A percentile compares a stretch with the other conserved stretches of the same genome.
These are phyloP conservation scores for Podospora tetraspora DNA, from an alignment of 495 filamentous ascomycete species.

Conservation along the genomic window DNA sequence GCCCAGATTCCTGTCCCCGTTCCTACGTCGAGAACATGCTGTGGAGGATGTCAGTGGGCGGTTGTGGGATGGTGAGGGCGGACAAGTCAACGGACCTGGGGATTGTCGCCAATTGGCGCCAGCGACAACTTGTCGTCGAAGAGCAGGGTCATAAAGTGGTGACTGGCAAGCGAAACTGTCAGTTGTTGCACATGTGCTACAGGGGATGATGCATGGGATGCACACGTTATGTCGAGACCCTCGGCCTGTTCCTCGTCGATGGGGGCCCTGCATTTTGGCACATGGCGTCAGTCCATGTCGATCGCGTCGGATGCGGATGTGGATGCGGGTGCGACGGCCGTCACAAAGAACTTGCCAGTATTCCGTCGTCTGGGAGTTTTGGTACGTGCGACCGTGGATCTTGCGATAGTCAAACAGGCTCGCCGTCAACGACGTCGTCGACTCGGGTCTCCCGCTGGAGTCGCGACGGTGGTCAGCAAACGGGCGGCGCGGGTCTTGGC, in stretches of 20 bases:
- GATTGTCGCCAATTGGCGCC: constrained; percentile 47
- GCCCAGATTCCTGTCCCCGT: constrained; percentile 50
- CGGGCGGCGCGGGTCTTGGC: not conserved
- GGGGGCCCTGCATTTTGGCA: constrained; percentile 25
- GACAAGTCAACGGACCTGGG: constrained; percentile 4
- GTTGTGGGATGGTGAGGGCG: not conserved
- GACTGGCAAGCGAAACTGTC: constrained; percentile 14
- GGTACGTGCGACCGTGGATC: constrained; percentile 38
- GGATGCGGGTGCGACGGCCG: not conserved
- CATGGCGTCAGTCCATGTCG: not conserved
- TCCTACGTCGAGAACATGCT: constrained; percentile 58
- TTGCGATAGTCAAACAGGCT: constrained; percentile 41
- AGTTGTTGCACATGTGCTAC: not conserved
- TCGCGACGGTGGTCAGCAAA: not conserved
- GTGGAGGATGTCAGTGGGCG: constrained; percentile 1
- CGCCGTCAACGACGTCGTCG: constrained; percentile 41
- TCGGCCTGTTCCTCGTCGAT: constrained; percentile 40
- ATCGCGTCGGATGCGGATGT: not conserved
- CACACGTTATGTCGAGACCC: constrained; percentile 37
- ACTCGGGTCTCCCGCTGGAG: constrained; percentile 6
- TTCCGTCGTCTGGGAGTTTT: constrained; percentile 25
- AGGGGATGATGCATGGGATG: not conserved
- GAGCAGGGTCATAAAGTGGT: constrained; percentile 36
- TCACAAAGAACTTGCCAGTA: constrained; percentile 24
- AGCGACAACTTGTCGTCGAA: constrained; percentile 52